Evolutionary conservation across 2,329 filamentous ascomycete species (phyloP), one percentile per base, ranked within the genome.

Genomic region (Biscogniauxia marginata): DNA sequence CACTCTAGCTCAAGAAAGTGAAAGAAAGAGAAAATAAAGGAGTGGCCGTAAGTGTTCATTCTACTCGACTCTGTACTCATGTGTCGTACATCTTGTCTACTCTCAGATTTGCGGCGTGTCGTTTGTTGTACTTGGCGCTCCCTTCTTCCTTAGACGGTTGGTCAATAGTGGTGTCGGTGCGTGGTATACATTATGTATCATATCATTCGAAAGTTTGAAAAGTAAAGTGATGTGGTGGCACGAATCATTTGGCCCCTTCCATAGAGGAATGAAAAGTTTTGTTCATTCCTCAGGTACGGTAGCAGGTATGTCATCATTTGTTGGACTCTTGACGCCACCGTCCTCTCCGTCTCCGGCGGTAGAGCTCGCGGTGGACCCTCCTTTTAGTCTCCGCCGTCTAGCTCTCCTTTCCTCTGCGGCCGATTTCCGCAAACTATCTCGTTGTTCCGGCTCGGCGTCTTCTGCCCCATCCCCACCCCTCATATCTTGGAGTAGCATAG

Each of bases 401-500:
- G 67, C 60, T 54, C 69, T 66, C 52, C 70, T 66, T 53, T 72
- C 70, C 61, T 72, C 70, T 23, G 70, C 69, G 20, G 70, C 70
- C 18, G 86, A 75, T 55, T 85, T 81, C 53, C 91, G 77, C 55
- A 91, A 78, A 57, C 77, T 84, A 65, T 87, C 81, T 56, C 85
- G 74, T 74, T 81, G 76, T 70, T 84, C 77, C 19, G 75, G 76
- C 34, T 78, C 76, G 3, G 80, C 82, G 18, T 79, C 81, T 20
- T 83, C 84, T 54, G 64, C 84, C 45, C 85, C 82, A 49, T 87
- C 84, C 45, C 83, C 82, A 22, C 83, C 81, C 56, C 91, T 84
- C 73, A 97, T 87, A 47, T 91, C 91, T 69, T 96, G 90, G 24
- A 98, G 78, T 71, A 97, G 78, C 61, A 87, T 84, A 1, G 91